Base-by-base conservation (phyloP, 108 stramenopile species). In the Aurantiochytrium sp. region DNA sequence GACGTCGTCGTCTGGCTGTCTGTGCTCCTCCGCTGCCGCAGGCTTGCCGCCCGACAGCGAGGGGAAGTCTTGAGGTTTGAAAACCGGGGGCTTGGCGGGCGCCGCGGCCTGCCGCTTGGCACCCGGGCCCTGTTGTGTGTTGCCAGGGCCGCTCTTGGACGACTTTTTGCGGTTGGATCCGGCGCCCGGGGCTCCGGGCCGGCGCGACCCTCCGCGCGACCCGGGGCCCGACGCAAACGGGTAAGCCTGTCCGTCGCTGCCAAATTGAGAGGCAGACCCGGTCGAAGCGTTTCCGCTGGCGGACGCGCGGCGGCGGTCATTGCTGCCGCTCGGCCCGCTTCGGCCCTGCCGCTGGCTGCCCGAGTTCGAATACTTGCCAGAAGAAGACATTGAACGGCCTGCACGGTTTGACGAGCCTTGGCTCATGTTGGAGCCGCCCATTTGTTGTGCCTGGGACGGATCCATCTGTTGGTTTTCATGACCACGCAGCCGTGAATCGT, bases 1-100 rank as follows among this genome's bases (percentile, higher is more conserved):
- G 19, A 27, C 59, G 8, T 65, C 59, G 15, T 30, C 3, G 8
- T 48, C 73, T 30, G 45, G 10, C 12, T 41, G 12, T 12, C 12
- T 24, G 1, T 37, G 5, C 19, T 81, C 45, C 19, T 48, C 73
- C n/a, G 6, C 36, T 6, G 45, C 6, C 21, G 45, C 45, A 17
- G 45, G 8, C 45, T 81, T 81, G 45, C 73, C 42, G 15, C n/a
- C 31, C 12, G 73, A 81, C 15, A 81, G 73, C 21, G 73, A 81
- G 6, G 73, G 73, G 32, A 81, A 81, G 32, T 81, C 73, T 24
- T 81, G 73, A 0, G 73, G 73, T 24, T 81, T 81, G 24, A 81
- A 81, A 6, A 48, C 45, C 10, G 73, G 73, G 19, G 73, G 39
- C 73, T 81, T 81, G 45, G 45, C 73, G 0, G 27, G 59, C 8